Evolutionary conservation across 1,139 yeast species (phyloP), one percentile per base, ranked within the genome.

Genomic region (Geotrichum armillariae): DNA sequence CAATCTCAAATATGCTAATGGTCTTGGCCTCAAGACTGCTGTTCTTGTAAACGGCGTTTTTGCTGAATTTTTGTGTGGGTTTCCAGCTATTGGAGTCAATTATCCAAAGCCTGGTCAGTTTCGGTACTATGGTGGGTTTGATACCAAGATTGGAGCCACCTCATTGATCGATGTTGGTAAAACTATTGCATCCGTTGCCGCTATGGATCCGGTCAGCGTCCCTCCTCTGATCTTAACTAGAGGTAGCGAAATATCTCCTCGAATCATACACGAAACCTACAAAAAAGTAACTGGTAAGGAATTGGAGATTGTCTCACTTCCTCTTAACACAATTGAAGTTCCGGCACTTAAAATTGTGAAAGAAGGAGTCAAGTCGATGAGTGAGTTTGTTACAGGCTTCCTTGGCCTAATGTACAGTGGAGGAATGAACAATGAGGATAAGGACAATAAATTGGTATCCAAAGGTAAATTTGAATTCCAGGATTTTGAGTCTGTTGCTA

Each of bases 21-120:
- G 60, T 3, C 63, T 62, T 18, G 84, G 83, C 3, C 59, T 80
- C 51, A 80, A 81, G 64, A 75, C 76, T 0, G 78, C 79, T 51
- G 80, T 76, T 55, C 60, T 83, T 17, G 45, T 56, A 47, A 76
- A 76, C 23, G 67, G 77, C 0, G 66, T 71, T 35, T 82, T 82
- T 61, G 74, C 74, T 17, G 66, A 62, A 32, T 72, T 44, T 36
- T 50, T 49, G 14, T 42, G 54, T 21, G 22, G 39, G 5, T 36
- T 47, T 14, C 58, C 58, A 11, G 47, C 61, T n/a, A 67, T 68
- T 47, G 82, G 82, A 3, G 54, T 53, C 34, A 56, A 60, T 17
- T 46, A 58, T 31, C 47, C 53, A 7, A 54, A 53, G 14, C 39
- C 33, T 27, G 46, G 54, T 32, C 35, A 42, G 20, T 29, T 48